A percentile compares a stretch with the other conserved stretches of the same genome.
phyloP scores from a whole-genome alignment of 139 green algal species.

The Volvox reticuliferus region DNA sequence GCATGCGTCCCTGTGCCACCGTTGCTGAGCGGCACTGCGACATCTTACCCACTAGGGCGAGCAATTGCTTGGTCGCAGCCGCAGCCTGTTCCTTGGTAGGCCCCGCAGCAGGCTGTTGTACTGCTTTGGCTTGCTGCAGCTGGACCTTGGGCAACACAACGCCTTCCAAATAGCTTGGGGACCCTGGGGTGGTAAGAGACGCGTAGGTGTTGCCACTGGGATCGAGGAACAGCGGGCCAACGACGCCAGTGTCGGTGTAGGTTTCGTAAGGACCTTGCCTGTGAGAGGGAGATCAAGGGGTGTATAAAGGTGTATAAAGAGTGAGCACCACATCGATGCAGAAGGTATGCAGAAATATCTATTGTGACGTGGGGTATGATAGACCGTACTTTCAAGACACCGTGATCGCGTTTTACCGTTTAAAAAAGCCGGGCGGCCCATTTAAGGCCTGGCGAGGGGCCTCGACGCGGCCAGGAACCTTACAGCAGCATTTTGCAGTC shows the following conservation, averaged over 20 bases:
- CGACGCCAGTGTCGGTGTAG: not conserved
- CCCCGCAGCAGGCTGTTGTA: not conserved
- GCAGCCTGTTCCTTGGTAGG: not conserved
- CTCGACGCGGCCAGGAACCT: too few relatives aligned
- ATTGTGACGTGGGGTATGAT: too few relatives aligned
- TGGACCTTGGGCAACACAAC: not conserved
- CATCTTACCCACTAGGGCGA: constrained; percentile 16
- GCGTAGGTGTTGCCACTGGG: not conserved
- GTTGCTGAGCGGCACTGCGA: not conserved
- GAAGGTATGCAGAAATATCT: too few relatives aligned
- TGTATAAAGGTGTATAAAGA: too few relatives aligned
- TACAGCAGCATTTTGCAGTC: too few relatives aligned
- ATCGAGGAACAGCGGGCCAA: constrained; percentile 20
- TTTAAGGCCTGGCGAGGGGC: too few relatives aligned
- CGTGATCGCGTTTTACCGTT: too few relatives aligned
- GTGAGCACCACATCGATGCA: too few relatives aligned
- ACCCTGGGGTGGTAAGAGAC: not conserved
- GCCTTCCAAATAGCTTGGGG: not conserved
- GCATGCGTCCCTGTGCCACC: not conserved
- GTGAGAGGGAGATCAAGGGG: not conserved
- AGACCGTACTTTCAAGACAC: too few relatives aligned
- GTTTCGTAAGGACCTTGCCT: constrained; percentile 23
- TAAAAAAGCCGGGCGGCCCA: too few relatives aligned
- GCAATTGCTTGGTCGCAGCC: constrained; percentile 1
- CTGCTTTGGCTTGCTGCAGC: not conserved